Evolutionary conservation across 208 protist species (phyloP), one percentile per base, ranked within the genome.

Genomic region (Leptomonas seymouri): DNA sequence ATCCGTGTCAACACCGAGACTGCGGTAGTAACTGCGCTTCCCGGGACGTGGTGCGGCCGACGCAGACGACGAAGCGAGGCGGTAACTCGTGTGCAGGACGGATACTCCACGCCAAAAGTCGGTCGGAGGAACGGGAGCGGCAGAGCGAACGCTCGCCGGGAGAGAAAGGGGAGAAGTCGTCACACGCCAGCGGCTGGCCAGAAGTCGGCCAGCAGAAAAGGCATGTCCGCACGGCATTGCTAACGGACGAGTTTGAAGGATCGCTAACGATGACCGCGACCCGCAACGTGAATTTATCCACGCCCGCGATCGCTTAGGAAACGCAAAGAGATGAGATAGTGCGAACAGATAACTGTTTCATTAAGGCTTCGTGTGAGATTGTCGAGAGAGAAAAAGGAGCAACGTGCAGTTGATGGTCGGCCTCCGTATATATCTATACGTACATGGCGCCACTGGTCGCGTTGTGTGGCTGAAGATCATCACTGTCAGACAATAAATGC

Each of bases 11-110:
- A 97, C 80, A 15, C 78, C 79, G 44, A 97, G 85, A 20, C 76
- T 79, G 23, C 74, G 73, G 71, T 97, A 95, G 66, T 80, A 76
- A 61, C 85, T 91, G 48, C 78, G 74, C 28, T 55, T 30, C 11
- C 34, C 61, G 16, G 31, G 27, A 25, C 68, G 54, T 15, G 63
- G 31, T 8, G 56, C 23, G 20, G 54, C 49, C 30, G 57, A 36
- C 3, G 71, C 57, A 2, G 71, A 31, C 25, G 82, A 70, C 15
- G 68, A 48, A 18, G 73, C 51, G 21, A 55, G 53, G 45, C 65
- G 68, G 15, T 18, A 51, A 27, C 42, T 42, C 7, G 30, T 48
- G 55, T 67, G 67, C 28, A 80, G 21, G n/a, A 61, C 34, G 21
- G 51, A 16, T 9, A 67, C 41, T 20, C n/a, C 25, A 59, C 61